A percentile compares a stretch with the other conserved stretches of the same genome.
Conservation (phyloP, 805 yeast genomes). For the Yarrowia yakushimensis region DNA sequence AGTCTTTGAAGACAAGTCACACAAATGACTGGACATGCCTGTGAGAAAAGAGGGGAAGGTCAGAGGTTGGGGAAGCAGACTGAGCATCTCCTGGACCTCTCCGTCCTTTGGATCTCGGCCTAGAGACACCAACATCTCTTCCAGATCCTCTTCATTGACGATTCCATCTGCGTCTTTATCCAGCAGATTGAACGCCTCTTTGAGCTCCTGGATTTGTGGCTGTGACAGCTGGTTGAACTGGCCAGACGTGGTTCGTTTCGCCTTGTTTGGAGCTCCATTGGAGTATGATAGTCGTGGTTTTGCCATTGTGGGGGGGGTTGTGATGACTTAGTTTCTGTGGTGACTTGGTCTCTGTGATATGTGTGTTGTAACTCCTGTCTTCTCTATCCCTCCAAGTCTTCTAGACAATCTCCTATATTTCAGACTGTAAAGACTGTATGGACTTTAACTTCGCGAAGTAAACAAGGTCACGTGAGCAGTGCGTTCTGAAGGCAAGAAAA, state of each 20-base stretch:
- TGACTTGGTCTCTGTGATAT: not conserved
- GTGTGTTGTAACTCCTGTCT: not conserved
- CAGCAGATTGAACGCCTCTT: slow-evolving; percentile 72
- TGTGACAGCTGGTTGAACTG: slow-evolving; percentile 49
- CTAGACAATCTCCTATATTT: too few species aligned
- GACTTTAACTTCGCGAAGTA: not conserved
- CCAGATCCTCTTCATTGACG: slow-evolving; percentile 39
- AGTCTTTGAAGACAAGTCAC: slow-evolving; percentile 48
- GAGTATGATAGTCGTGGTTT: slow-evolving; percentile 22
- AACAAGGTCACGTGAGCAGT: slow-evolving; percentile 8
- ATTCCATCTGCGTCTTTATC: slow-evolving; percentile 78
- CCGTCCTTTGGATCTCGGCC: slow-evolving; percentile 42
- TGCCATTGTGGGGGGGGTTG: not conserved
- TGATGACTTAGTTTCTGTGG: not conserved
- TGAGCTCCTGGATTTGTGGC: slow-evolving; percentile 60
- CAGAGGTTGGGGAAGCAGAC: slow-evolving; percentile 41
- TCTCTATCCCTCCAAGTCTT: not conserved
- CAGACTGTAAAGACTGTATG: slow-evolving; percentile 9
- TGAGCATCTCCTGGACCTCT: slow-evolving; percentile 51
- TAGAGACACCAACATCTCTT: slow-evolving; percentile 45
- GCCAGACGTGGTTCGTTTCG: slow-evolving; percentile 33
- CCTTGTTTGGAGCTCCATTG: not conserved
- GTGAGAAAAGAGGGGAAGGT: slow-evolving; percentile 65
- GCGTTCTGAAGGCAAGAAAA: not conserved
- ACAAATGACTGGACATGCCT: slow-evolving; percentile 55